These are phyloP conservation scores for Aspergillus japonicus DNA, from an alignment of 2,329 filamentous ascomycete genomes.

Conservation along the genomic window DNA sequence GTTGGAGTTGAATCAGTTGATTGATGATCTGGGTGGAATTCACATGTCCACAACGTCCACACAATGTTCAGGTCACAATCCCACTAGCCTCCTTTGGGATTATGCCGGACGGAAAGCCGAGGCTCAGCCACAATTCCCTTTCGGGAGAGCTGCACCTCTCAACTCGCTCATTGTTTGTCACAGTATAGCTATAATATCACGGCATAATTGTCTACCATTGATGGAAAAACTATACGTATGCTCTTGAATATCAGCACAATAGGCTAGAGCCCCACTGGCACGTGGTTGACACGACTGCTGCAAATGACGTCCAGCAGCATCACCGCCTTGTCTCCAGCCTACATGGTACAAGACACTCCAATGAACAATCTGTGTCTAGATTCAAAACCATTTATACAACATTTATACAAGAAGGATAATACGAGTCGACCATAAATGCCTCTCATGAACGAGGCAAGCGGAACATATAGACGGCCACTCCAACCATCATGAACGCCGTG, in stretches of 20 bases:
- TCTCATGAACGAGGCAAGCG: conserved; percentile 20
- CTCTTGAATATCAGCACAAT: background rate
- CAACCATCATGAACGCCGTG: conserved; percentile 33
- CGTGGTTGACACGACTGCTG: background rate
- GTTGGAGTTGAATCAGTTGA: background rate
- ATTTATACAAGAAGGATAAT: background rate
- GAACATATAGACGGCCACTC: conserved; percentile 29
- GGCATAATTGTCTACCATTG: background rate
- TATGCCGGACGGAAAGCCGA: background rate
- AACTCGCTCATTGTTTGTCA: background rate
- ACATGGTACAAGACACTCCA: background rate
- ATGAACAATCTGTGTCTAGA: background rate
- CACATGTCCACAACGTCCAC: background rate
- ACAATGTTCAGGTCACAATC: background rate
- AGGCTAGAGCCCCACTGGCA: background rate
- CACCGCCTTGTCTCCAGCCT: background rate
- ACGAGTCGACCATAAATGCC: background rate
- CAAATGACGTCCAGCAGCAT: background rate
- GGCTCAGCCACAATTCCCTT: background rate
- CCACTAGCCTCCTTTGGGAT: background rate
- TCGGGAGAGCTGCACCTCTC: background rate
- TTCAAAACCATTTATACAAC: background rate
- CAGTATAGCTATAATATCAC: background rate
- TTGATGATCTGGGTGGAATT: background rate
- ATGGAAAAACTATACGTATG: background rate